phyloP scores from a whole-genome alignment of 2,329 filamentous ascomycete species.

The Tolypocladium cylindrosporum region DNA sequence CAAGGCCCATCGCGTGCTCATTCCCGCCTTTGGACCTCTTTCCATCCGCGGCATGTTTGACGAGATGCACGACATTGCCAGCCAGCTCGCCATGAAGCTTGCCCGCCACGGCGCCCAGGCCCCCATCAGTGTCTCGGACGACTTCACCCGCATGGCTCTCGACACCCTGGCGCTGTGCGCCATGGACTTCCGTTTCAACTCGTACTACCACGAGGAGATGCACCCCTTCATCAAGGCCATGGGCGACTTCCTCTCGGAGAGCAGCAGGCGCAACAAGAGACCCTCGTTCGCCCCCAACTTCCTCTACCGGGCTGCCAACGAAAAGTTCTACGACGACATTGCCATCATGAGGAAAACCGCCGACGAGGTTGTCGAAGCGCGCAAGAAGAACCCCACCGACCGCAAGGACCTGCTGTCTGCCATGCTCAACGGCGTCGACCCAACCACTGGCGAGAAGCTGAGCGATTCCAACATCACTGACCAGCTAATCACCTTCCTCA shows the following conservation, averaged over 20 bases:
- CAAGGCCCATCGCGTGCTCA: slow-evolving; percentile 53
- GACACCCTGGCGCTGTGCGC: slow-evolving; percentile 63
- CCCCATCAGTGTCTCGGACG: slow-evolving; percentile 50
- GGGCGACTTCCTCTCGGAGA: slow-evolving; percentile 51
- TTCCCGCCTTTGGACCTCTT: slow-evolving; percentile 61
- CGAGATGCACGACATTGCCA: slow-evolving; percentile 58
- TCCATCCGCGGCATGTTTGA: slow-evolving; percentile 59
- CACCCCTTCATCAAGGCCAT: slow-evolving; percentile 64
- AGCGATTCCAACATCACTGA: slow-evolving; percentile 53
- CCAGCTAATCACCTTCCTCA: slow-evolving; percentile 65
- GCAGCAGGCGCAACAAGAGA: slow-evolving; percentile 37
- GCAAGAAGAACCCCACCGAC: slow-evolving; percentile 42
- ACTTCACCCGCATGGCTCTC: slow-evolving; percentile 63
- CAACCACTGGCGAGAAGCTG: slow-evolving; percentile 56
- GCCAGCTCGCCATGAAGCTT: slow-evolving; percentile 58
- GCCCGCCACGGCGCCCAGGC: slow-evolving; percentile 49
- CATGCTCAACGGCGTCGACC: slow-evolving; percentile 59
- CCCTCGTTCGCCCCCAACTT: slow-evolving; percentile 34
- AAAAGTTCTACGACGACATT: slow-evolving; percentile 46
- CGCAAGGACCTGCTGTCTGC: slow-evolving; percentile 60
- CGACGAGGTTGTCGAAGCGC: slow-evolving; percentile 48
- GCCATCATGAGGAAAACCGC: slow-evolving; percentile 43
- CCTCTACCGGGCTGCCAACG: slow-evolving; percentile 36
- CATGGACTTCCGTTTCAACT: slow-evolving; percentile 68
- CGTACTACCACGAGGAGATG: slow-evolving; percentile 57